Evolutionary conservation across 2,329 filamentous ascomycete genomes (phyloP).

Genomic region (Aspergillus pseudoviridinutans): DNA sequence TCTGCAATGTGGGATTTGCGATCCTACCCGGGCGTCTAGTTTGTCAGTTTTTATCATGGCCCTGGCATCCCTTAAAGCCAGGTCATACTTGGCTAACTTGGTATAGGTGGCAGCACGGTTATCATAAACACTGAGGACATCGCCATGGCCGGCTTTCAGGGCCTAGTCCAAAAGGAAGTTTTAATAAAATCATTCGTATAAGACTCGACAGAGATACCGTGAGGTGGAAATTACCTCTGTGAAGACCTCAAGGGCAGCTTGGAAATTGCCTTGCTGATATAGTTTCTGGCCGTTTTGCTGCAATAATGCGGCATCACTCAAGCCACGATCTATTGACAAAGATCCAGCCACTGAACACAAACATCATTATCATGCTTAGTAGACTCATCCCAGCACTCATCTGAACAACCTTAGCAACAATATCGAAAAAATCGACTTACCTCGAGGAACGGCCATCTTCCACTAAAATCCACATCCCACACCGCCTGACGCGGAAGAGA

Average conservation of each 20-base stretch:
- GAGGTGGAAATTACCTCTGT: constrained; percentile 28
- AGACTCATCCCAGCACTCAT: neutral
- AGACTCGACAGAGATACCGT: neutral
- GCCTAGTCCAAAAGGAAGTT: constrained; percentile 25
- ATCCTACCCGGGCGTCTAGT: constrained; percentile 48
- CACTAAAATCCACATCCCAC: neutral
- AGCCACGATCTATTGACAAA: constrained; percentile 6
- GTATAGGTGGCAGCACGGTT: constrained; percentile 54
- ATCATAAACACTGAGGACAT: constrained; percentile 46
- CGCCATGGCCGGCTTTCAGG: constrained; percentile 30
- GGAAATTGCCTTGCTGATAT: constrained; percentile 43
- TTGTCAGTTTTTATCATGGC: constrained; percentile 51
- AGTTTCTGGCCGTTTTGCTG: constrained; percentile 41
- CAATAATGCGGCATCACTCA: constrained; percentile 16
- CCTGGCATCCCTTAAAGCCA: constrained; percentile 55
- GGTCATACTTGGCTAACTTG: constrained; percentile 48
- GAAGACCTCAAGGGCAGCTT: constrained; percentile 41
- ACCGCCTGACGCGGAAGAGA: neutral
- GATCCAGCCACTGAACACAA: neutral
- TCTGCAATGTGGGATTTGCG: neutral
- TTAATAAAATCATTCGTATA: neutral
- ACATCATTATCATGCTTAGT: neutral
- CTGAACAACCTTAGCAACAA: neutral
- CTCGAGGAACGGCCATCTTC: constrained; percentile 6
- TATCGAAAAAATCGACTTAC: neutral